A percentile compares a stretch with the other conserved stretches of the same genome.
phyloP scores from a whole-genome alignment of 768 basidiomycete species.

The Leccinum incarnatum region DNA sequence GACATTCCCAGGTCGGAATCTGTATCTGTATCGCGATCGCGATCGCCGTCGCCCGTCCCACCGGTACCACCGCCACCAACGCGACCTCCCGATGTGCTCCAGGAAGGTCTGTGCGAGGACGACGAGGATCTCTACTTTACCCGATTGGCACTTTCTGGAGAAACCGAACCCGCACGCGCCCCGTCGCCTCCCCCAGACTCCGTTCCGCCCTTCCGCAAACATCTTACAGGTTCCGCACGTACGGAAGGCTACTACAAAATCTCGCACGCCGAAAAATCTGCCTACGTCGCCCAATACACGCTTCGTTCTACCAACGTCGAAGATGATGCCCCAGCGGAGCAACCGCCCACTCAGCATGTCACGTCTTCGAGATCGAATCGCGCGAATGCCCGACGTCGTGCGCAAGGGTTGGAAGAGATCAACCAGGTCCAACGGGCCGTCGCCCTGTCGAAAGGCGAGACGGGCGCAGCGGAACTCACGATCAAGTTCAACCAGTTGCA shows the following conservation, averaged over 20 bases:
- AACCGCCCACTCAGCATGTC: constrained; percentile 52
- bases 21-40: constrained; percentile 35
- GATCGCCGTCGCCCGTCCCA: constrained; percentile 53
- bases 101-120: constrained; percentile 66
- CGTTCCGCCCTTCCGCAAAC: constrained; percentile 62
- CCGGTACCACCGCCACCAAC: constrained; percentile 38
- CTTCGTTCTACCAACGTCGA: constrained; percentile 51
- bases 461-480: constrained; percentile 62
- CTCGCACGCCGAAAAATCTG: constrained; percentile 85
- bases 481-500: constrained; percentile 99
- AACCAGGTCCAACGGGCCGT: constrained; percentile 84
- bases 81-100: constrained; percentile 52
- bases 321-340: constrained; percentile 37
- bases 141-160: constrained; percentile 35
- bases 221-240: constrained; percentile 82
- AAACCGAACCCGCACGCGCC: constrained; percentile 23
- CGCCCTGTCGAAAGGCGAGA: constrained; percentile 72
- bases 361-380: constrained; percentile 86
- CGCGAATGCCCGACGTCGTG: constrained; percentile 87
- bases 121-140: constrained; percentile 89
- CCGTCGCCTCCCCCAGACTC: constrained; percentile 38
- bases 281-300: constrained; percentile 88
- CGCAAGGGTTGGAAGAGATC: constrained; percentile 91
- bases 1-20: constrained; percentile 44
- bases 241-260: constrained; percentile 97